Percentiles rank a stretch among this genome's conserved stretches.
Conservation (phyloP, 768 basidiomycete genomes). For the Cyclocybe aegerita region DNA sequence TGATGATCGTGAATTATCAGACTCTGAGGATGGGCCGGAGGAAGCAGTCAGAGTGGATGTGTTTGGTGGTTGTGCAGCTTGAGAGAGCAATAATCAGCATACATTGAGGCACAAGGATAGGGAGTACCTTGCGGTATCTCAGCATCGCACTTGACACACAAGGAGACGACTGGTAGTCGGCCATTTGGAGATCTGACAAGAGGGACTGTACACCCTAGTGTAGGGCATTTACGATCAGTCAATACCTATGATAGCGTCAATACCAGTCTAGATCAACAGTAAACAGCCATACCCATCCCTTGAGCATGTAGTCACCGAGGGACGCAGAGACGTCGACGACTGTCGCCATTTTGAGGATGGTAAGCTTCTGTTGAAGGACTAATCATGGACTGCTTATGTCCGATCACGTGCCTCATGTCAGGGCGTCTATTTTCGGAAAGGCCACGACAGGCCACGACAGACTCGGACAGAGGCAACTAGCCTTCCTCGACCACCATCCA, state of each 20-base stretch:
- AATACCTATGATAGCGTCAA: slow-evolving; percentile 41
- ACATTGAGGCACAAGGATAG: neutral
- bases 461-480: no score
- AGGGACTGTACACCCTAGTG: slow-evolving; percentile 58
- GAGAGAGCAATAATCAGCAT: slow-evolving; percentile 1
- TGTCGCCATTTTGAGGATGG: slow-evolving; percentile 39
- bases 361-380: no score
- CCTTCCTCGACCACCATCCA: neutral
- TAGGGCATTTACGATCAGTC: slow-evolving; percentile 64
- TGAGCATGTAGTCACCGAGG: slow-evolving; percentile 72
- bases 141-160: slow-evolving; percentile 65
- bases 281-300: slow-evolving; percentile 60
- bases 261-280: neutral
- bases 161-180: slow-evolving; percentile 39
- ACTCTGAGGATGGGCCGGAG: slow-evolving; percentile 41
- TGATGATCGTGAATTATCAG: slow-evolving; percentile 59
- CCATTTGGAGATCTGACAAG: slow-evolving; percentile 70
- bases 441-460: slow-evolving; percentile 41
- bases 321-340: slow-evolving; percentile 57
- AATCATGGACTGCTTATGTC: slow-evolving; percentile 1
- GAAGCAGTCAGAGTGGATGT: neutral
- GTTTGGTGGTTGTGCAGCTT: neutral
- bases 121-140: slow-evolving; percentile 31
- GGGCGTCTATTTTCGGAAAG: slow-evolving; percentile 13
- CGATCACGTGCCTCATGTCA: slow-evolving; percentile 18